Base-by-base conservation (phyloP, 2,329 filamentous ascomycete species). In the Trichoderma simmonsii region DNA sequence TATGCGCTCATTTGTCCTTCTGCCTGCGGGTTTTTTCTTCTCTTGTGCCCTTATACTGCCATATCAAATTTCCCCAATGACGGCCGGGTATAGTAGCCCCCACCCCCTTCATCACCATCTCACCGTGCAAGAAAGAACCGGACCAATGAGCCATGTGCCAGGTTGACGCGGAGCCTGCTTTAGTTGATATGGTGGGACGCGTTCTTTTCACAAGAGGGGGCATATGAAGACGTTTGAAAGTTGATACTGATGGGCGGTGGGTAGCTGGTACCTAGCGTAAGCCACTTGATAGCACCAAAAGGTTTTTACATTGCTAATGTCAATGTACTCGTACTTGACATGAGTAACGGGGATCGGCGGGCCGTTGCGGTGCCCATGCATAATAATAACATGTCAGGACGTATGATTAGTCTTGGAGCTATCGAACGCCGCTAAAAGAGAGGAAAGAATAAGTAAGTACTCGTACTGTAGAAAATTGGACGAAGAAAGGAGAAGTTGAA, bases 51-150 rank as follows among this genome's bases (percentile, higher is more conserved):
- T 36, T 30, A 21, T 39, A 28, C 32, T 28, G 30, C 51, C 59
- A 70, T 70, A 36, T 56, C 68, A 54, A 56, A 62, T 63, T 70
- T 63, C 43, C 61, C 43, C 59, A 62, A 63, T 54, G 36, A 63
- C n/a, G 48, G 26, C 43, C 24, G 61, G 24, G 30, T 43, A 57
- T 63, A 57, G 24, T 32, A n/a, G 60, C 68, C 68, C 68, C 68
- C 68, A 63, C 68, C 68, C 59, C 68, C 59, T 63, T 63, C 68
- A 36, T 70, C 68, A 39, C 59, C 36, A 57, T 64, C 32, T 64
- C 59, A 57, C 59, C 51, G 18, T 32, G 54, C 34, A 32, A 43
- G 68, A 63, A 43, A 63, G 51, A 62, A 51, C 68, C 68, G 68
- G 68, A 18, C 68, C 68, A 70, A 70, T 70, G 43, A 64, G n/a